phyloP scores from a whole-genome alignment of 108 stramenopile genomes.

The Asterionellopsis glacialis region DNA sequence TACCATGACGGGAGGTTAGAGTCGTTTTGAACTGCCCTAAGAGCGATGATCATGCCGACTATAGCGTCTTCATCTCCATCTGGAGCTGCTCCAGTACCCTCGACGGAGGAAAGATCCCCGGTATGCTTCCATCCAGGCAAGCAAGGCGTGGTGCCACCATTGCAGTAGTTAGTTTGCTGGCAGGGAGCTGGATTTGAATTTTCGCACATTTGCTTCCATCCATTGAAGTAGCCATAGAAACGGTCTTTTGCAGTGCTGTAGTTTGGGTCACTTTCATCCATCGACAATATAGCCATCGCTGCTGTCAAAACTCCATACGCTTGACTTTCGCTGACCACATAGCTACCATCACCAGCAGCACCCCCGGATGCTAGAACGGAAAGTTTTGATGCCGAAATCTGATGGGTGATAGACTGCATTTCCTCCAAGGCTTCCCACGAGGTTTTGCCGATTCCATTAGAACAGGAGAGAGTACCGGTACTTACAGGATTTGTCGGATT shows the following conservation, averaged over 20 bases:
- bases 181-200: slow-evolving; percentile 11
- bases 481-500: too few relatives aligned
- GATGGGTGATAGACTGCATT: slow-evolving; percentile 10
- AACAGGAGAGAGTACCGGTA: background rate
- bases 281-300: background rate
- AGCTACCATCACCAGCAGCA: slow-evolving; percentile 2
- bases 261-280: background rate
- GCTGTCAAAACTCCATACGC: slow-evolving; percentile 2
- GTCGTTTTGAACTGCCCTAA: slow-evolving; percentile 24
- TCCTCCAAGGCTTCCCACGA: slow-evolving; percentile 14
- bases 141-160: background rate
- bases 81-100: slow-evolving; percentile 20
- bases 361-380: slow-evolving; percentile 1
- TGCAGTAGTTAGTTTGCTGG: background rate
- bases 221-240: slow-evolving; percentile 15
- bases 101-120: slow-evolving; percentile 3
- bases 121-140: slow-evolving; percentile 19
- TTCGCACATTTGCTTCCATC: slow-evolving; percentile 27
- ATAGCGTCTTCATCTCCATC: slow-evolving; percentile 30
- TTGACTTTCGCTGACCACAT: slow-evolving; percentile 3
- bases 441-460: background rate
- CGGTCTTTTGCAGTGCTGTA: background rate
- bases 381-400: slow-evolving; percentile 8
- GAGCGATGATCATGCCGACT: slow-evolving; percentile 27
- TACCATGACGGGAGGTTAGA: slow-evolving; percentile 15